Evolutionary conservation across 345 rosid species (phyloP).

Genomic region (Mercurialis annua): DNA sequence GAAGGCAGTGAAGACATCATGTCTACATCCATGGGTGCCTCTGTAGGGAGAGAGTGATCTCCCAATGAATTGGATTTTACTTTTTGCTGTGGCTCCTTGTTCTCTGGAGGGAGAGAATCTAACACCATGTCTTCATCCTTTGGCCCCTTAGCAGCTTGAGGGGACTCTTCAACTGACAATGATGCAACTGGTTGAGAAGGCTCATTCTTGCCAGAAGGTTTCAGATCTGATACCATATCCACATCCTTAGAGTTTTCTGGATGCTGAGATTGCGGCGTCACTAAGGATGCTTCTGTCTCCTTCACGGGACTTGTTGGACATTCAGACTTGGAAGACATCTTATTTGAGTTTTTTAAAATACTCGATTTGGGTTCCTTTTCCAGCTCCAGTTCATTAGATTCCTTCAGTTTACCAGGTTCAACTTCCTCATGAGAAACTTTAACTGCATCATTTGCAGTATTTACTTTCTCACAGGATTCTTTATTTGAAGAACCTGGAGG

Average conservation of each 20-base stretch:
- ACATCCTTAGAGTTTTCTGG: constrained; percentile 7
- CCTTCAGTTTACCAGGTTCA: constrained; percentile 36
- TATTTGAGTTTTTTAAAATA: constrained; percentile 24
- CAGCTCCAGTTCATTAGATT: constrained; percentile 26
- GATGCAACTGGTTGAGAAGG: constrained; percentile 10
- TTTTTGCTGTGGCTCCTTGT: constrained; percentile 36
- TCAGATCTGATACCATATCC: constrained; percentile 10
- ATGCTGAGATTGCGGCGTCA: constrained; percentile 7
- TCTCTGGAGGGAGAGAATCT: constrained; percentile 36
- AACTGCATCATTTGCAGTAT: constrained; percentile 22
- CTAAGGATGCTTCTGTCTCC: constrained; percentile 32
- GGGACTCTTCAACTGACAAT: constrained; percentile 30
- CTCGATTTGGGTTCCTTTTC: constrained; percentile 26
- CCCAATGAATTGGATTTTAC: constrained; percentile 26
- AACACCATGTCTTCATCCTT: constrained; percentile 41
- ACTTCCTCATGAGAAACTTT: constrained; percentile 28
- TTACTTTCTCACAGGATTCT: constrained; percentile 28
- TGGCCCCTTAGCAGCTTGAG: constrained; percentile 32
- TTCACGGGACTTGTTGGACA: constrained; percentile 26
- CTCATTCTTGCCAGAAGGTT: constrained; percentile 8
- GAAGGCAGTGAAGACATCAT: constrained; percentile 34
- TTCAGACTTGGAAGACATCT: constrained; percentile 19
- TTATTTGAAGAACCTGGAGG: constrained; percentile 30
- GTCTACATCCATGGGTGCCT: constrained; percentile 38
- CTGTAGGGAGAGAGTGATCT: constrained; percentile 31